Conservation (phyloP, 2,329 filamentous ascomycete genomes). For the Pyrenophora tritici-repentis region DNA sequence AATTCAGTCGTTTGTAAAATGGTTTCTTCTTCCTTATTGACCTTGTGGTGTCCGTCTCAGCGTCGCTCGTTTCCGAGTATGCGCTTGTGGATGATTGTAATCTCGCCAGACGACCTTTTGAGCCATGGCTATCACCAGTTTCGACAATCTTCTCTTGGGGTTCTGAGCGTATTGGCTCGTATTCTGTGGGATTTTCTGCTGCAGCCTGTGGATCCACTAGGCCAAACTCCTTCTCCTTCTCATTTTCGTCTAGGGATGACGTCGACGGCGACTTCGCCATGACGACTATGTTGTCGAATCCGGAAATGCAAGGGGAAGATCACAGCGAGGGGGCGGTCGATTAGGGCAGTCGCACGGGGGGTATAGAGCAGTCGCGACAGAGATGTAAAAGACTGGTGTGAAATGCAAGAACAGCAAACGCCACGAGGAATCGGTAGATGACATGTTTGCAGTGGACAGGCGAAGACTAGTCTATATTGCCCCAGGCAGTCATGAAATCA, state of each 20-base stretch:
- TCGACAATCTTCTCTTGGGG: constrained; percentile 41
- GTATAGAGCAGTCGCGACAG: not conserved
- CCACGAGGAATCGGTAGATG: constrained; percentile 8
- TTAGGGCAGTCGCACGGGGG: not conserved
- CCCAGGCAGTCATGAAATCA: constrained; percentile 30
- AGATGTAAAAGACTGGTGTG: not conserved
- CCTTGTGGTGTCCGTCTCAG: constrained; percentile 34
- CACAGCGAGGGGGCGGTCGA: constrained; percentile 2
- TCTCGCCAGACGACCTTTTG: constrained; percentile 31
- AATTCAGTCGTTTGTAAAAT: constrained; percentile 64
- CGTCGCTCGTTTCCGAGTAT: constrained; percentile 38
- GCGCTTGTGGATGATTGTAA: constrained; percentile 36
- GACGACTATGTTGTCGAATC: constrained; percentile 4
- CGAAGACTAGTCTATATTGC: constrained; percentile 25
- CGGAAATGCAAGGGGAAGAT: constrained; percentile 1
- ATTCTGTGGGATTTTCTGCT: constrained; percentile 40
- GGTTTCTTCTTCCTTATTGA: constrained; percentile 48
- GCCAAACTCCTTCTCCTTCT: constrained; percentile 47
- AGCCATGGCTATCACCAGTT: constrained; percentile 23
- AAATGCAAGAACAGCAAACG: constrained; percentile 4
- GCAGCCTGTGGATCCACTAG: constrained; percentile 44
- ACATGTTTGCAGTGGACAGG: constrained; percentile 15
- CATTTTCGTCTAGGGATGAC: constrained; percentile 30
- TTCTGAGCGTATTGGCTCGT: constrained; percentile 46
- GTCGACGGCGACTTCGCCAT: constrained; percentile 29